These are phyloP conservation scores for Clitopilus hobsonii DNA, from an alignment of 768 basidiomycete species.

Conservation along the genomic window DNA sequence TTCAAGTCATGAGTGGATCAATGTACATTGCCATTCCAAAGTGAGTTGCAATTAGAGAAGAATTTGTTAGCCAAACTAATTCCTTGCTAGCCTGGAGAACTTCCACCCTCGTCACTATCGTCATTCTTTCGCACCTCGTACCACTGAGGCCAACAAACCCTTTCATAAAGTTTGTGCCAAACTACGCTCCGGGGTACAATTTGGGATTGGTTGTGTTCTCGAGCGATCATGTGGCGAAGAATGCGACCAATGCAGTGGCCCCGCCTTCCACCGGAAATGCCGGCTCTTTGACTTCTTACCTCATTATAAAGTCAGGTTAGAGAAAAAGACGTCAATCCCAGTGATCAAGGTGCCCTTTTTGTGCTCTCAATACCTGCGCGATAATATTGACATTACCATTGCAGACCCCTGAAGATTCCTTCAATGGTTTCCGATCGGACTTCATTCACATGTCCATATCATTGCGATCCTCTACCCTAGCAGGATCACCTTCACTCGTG, in stretches of 20 bases:
- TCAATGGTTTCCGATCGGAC: constrained; percentile 85
- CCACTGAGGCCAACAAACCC: constrained; percentile 19
- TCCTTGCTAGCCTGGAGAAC: constrained; percentile 14
- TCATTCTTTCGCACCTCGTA: constrained; percentile 10
- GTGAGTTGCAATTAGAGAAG: constrained; percentile 38
- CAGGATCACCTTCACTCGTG: constrained; percentile 9
- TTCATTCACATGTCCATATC: constrained; percentile 92
- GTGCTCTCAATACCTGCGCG: not conserved
- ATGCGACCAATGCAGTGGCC: constrained; percentile 58
- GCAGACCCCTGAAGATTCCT: constrained; percentile 64
- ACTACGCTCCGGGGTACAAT: constrained; percentile 77
- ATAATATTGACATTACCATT: not conserved
- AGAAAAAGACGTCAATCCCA: constrained; percentile 40
- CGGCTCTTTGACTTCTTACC: constrained; percentile 76
- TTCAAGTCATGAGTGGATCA: constrained; percentile 77
- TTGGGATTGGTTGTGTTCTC: constrained; percentile 78
- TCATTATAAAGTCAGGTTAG: constrained; percentile 71
- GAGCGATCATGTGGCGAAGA: constrained; percentile 77
- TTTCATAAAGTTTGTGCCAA: constrained; percentile 79
- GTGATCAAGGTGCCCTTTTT: constrained; percentile 44
- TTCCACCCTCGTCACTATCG: constrained; percentile 14
- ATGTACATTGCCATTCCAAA: constrained; percentile 85
- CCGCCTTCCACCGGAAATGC: constrained; percentile 71
- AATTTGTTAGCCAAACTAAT: not conserved
- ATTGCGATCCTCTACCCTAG: constrained; percentile 58